phyloP scores from a whole-genome alignment of 2,329 filamentous ascomycete species.

The Colletotrichum noveboracense region DNA sequence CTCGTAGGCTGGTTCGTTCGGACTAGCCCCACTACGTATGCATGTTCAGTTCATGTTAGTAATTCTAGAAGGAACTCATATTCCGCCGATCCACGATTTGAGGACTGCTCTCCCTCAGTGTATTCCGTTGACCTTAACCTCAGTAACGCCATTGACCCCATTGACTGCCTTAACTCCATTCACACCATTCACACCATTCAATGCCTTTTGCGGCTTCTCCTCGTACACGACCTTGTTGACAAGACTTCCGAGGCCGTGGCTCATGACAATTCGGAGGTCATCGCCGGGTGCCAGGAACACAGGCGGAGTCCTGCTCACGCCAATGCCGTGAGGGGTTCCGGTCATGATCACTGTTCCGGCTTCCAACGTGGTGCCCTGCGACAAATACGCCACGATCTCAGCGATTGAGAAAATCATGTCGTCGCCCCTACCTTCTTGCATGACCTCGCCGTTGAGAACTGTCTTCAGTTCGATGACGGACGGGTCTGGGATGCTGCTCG shows the following conservation, averaged over 20 bases:
- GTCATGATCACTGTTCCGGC: conserved; percentile 32
- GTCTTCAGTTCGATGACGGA: conserved; percentile 22
- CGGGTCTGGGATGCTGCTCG: conserved; percentile 1
- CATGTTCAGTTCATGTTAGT: background rate
- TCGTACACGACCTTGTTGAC: conserved; percentile 23
- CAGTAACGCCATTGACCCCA: background rate
- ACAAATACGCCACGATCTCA: conserved; percentile 28
- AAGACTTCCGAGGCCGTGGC: conserved; percentile 26
- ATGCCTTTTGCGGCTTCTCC: background rate
- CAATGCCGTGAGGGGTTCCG: conserved; percentile 29
- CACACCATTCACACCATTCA: background rate
- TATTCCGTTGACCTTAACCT: background rate
- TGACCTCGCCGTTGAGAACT: conserved; percentile 25
- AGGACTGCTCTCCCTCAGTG: background rate
- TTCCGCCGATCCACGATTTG: background rate
- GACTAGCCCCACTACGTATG: background rate
- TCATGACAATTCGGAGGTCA: conserved; percentile 22
- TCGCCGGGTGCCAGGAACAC: conserved; percentile 23
- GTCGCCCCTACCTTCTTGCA: conserved; percentile 25
- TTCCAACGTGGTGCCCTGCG: conserved; percentile 28
- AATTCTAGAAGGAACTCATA: background rate
- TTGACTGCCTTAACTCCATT: background rate
- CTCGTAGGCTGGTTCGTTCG: background rate
- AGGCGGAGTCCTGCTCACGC: conserved; percentile 23
- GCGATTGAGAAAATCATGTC: conserved; percentile 35